Evolutionary conservation across 345 rosid genomes (phyloP), one percentile per base, ranked within the genome.

Genomic region (Lepidium africanum): DNA sequence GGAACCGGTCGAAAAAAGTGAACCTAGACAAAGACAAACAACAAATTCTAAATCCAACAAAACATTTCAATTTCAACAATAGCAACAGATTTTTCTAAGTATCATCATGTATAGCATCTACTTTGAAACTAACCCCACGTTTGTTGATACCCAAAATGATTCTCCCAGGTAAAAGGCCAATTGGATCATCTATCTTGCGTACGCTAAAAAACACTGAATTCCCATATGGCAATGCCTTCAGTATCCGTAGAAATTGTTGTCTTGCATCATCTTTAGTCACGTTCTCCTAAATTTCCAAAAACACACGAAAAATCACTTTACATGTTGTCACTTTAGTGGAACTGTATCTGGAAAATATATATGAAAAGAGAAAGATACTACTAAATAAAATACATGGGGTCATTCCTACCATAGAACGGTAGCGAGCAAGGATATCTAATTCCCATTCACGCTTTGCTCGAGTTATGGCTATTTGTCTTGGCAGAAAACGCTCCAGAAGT

Each of bases 1-100:
- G 99, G 99, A 78, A 91, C 97, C 9, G 99, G 96, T 35, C 99
- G 96, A 50, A 94, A 94, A 78, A 94, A 94, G 69, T 94, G 97
- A 53, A 94, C 97, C 97, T 94, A 41, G 46, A 59, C 39, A 21
- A 14, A 62, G 67, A 57, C 39, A 70, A 56, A 50, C 39, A 48
- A 71, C 27, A 66, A 59, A 71, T 53, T 30, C 66, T 48, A 65
- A 49, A 39, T 14, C 41, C 41, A 69, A 33, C 23, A 48, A 65
- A 32, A 39, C 33, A 50, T 49, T 58, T 41, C 14, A 58, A 58
- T 39, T 36, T 14, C 21, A 46, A 15, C 17, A 43, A 39, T 9
- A 59, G 27, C 25, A 57, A 25, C 21, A 43, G 6, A 15, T 16
- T 16, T 47, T 65, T 10, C 23, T 9, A 15, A 15, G 48, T 21